Percentiles rank a stretch among this genome's conserved stretches.
These are phyloP conservation scores for Hypoxylon sp. DNA, from an alignment of 2,329 filamentous ascomycete species.

Conservation along the genomic window DNA sequence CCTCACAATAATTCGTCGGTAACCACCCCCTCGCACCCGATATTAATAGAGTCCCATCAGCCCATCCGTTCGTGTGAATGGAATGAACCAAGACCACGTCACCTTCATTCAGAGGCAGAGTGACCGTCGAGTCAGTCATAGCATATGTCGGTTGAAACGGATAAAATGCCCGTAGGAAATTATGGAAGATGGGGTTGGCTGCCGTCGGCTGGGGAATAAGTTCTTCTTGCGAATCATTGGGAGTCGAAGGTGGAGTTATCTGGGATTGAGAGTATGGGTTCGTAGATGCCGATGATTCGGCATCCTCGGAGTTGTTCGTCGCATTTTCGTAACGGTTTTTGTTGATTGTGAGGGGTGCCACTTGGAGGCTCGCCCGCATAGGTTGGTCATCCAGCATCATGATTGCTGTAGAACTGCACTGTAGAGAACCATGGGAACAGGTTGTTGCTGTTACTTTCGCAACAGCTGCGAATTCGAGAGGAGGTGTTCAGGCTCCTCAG, in stretches of 20 bases:
- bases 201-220: slow-evolving; percentile 59
- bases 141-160: slow-evolving; percentile 86
- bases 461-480: slow-evolving; percentile 38
- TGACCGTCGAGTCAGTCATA: slow-evolving; percentile 87
- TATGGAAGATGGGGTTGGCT: slow-evolving; percentile 81
- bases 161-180: slow-evolving; percentile 94
- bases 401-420: slow-evolving; percentile 55
- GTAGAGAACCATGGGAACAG: slow-evolving; percentile 56
- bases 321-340: slow-evolving; percentile 56
- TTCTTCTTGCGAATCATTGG: slow-evolving; percentile 75
- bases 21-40: slow-evolving; percentile 94
- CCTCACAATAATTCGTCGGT: slow-evolving; percentile 97
- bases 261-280: slow-evolving; percentile 67
- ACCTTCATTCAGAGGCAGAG: slow-evolving; percentile 87
- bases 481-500: slow-evolving; percentile 33
- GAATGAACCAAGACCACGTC: slow-evolving; percentile 96
- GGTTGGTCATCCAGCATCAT: slow-evolving; percentile 63
- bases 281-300: slow-evolving; percentile 50
- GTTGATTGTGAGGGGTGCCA: slow-evolving; percentile 69
- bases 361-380: slow-evolving; percentile 70
- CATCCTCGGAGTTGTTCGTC: slow-evolving; percentile 49
- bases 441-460: slow-evolving; percentile 44
- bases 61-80: slow-evolving; percentile 98
- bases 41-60: slow-evolving; percentile 89
- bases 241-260: slow-evolving; percentile 83